Evolutionary conservation across 176 grass and related monocot species (phyloP).

Genomic region (Lolium perenne): DNA sequence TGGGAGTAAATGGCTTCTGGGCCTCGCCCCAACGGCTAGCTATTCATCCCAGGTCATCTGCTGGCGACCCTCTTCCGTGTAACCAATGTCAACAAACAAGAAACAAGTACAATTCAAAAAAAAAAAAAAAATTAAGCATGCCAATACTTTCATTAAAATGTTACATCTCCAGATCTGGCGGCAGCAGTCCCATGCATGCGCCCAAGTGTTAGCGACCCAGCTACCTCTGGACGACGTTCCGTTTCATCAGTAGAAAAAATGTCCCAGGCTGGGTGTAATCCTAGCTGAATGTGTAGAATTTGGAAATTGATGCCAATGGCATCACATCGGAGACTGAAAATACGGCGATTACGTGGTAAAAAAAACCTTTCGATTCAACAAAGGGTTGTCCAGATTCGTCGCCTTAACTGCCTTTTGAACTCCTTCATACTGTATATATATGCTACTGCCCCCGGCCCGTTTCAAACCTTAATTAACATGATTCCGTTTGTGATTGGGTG

Average conservation of each 20-base stretch:
- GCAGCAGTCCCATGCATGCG: not conserved
- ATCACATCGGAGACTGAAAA: too few species aligned
- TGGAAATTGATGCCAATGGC: not conserved
- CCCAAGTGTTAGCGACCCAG: too few species aligned
- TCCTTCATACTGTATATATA: too few species aligned
- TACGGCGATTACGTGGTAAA: too few species aligned
- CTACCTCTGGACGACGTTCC: too few species aligned
- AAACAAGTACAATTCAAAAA: not conserved
- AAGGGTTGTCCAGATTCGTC: too few species aligned
- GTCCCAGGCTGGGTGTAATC: too few species aligned
- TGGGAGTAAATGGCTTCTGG: constrained; percentile 36
- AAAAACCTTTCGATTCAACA: too few species aligned
- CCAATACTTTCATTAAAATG: not conserved
- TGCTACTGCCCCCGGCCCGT: too few species aligned
- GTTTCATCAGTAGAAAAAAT: not conserved
- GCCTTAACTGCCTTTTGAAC: too few species aligned
- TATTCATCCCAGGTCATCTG: constrained; percentile 20
- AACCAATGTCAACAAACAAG: not conserved
- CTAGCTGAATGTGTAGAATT: not conserved
- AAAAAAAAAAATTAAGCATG: not conserved
- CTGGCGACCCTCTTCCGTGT: not conserved
- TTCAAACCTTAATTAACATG: too few species aligned
- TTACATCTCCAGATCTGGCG: not conserved
- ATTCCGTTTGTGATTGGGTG: too few species aligned
- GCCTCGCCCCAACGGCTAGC: constrained; percentile 32